Evolutionary conservation across 2,329 filamentous ascomycete genomes (phyloP), one percentile per base, ranked within the genome.

Genomic region (Penicillium sp.): DNA sequence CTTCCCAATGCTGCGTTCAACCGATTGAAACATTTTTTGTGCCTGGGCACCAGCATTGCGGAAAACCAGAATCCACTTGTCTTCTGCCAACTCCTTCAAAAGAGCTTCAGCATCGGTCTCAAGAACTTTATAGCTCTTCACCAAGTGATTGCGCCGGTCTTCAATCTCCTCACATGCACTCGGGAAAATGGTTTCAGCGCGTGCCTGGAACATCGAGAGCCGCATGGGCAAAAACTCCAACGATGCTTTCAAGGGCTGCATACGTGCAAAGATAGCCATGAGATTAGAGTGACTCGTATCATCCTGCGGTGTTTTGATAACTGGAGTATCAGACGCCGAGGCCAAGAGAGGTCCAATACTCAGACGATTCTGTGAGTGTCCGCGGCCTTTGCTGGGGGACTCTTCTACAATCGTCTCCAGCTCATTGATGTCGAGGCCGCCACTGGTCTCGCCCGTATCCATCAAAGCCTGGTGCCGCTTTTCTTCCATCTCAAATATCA

Each of bases 401-500:
- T 96, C 92, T 69, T 97, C 93, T 3, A 96, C 88, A 54, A 97
- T 97, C 0, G 90, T 96, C 68, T 96, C 90, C 29, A 97, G 80
- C 65, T 97, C 91, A 55, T 89, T 89, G 61, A 97, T 88, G 69
- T 97, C 93, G 47, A 87, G 77, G 37, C 79, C 80, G 54, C 79
- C 78, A 49, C 63, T 70, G 0, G 67, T 67, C 45, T 77, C 70
- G 40, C 88, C 86, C 18, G 85, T 85, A 37, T 84, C 84, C 66
- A 88, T 80, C 60, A 90, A 80, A 16, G 71, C 89, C 71, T 88
- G 88, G 72, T 97, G 93, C 46, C 94, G 83, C 61, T 91, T 88
- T 75, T 97, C 94, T 72, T 99, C 94, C 91, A 97, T 96, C 73
- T 97, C 92, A 67, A 97, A 97, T 31, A 97, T 90, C 46, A 96